Evolutionary conservation across 2,329 filamentous ascomycete species (phyloP), one percentile per base, ranked within the genome.

Genomic region (Aspergillus melleus): DNA sequence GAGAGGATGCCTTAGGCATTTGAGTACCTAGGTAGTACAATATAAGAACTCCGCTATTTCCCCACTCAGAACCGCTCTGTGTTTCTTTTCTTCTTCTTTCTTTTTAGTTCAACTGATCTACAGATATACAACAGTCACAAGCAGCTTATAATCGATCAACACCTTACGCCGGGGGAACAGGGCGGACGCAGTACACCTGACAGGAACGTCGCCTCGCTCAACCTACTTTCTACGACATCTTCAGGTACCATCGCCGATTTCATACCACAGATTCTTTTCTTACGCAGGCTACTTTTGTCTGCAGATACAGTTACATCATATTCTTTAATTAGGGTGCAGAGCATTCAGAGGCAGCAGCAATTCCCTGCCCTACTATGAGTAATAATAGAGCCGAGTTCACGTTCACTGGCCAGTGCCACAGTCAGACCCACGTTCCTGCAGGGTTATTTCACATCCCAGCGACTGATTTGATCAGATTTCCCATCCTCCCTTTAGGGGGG

Each of bases 361-460:
- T 11, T 9, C 44, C 44, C 9, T 6, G 22, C 20, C 22, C 6
- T 47, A 2, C 44, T 24, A 14, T 24, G 44, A 47, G 19, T 16
- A 20, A 47, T 47, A 24, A 47, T 47, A 12, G 44, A 12, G 36
- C 36, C 11, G 32, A 24, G 8, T 22, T 24, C 19, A 47, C 19
- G 22, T 47, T 47, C 44, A 47, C 22, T 24, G 19, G 9, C 10
- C 19, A 24, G 44, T 39, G 36, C 14, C 36, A 22, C 20, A 10
- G 9, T 22, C 44, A 14, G 20, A 47, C 44, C 46, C 36, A 42
- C n/a, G 53, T 55, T 55, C 53, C 44, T 55, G 44, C 42, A 49
- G 42, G 44, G 42, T 47, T 47, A 24, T 47, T 24, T 47, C 19
- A 47, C 19, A 42, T 42, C 24, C 44, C 20, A 9, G 4, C 44